phyloP scores from a whole-genome alignment of 345 rosid species.

The Eucalyptus sp. region DNA sequence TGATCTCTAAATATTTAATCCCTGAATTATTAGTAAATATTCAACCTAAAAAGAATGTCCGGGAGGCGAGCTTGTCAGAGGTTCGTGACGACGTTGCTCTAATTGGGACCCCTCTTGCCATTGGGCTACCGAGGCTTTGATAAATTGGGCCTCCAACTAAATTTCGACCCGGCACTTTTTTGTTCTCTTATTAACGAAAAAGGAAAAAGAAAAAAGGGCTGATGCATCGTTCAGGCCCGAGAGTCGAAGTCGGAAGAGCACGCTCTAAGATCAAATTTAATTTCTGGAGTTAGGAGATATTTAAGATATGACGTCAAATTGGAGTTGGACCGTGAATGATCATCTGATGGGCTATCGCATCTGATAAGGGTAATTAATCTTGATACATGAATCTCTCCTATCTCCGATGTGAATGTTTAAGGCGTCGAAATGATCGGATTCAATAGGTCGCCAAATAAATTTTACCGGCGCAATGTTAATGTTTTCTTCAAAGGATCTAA shows the following conservation, averaged over 20 bases:
- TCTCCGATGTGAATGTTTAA: neutral
- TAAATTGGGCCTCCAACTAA: neutral
- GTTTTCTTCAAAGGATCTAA: neutral
- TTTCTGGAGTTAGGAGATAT: neutral
- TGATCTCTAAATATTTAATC: neutral
- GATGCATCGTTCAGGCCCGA: neutral
- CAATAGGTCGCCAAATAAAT: neutral
- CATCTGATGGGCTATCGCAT: neutral
- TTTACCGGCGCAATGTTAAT: rapidly evolving
- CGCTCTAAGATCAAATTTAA: neutral
- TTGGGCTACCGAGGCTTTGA: neutral
- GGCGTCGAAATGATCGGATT: neutral
- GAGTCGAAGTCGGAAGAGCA: neutral
- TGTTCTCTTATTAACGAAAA: neutral
- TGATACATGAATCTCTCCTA: neutral
- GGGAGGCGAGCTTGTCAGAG: neutral
- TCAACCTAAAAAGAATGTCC: neutral
- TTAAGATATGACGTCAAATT: neutral
- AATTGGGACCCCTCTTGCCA: neutral
- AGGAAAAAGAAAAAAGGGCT: neutral
- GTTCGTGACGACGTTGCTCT: neutral
- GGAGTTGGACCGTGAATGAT: neutral
- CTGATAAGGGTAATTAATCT: neutral
- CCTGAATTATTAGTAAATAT: too few species aligned
- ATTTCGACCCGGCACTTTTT: neutral